Percentiles rank a stretch among this genome's conserved stretches.
Conservation (phyloP, 306 rosid genomes). For the Abrus precatorius region DNA sequence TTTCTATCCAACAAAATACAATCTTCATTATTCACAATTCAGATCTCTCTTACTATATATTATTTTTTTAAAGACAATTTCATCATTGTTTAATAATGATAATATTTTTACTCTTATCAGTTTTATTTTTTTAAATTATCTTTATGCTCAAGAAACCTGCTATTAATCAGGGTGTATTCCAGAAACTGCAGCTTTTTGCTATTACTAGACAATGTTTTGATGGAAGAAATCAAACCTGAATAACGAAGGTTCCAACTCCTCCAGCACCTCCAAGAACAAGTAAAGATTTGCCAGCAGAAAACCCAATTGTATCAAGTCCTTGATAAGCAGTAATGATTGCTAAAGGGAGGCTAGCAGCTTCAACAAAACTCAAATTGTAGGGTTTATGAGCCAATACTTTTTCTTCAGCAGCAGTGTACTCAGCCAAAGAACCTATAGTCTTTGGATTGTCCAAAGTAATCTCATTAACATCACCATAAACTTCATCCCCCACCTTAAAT, state of each 20-base stretch:
- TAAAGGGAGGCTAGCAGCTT: constrained; percentile 77
- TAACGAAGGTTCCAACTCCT: constrained; percentile 67
- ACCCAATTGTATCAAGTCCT: constrained; percentile 56
- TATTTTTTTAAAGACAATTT: no score
- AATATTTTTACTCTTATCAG: no score
- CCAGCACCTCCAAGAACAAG: constrained; percentile 81
- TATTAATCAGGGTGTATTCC: no score
- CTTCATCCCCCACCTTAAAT: constrained; percentile 76
- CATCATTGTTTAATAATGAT: no score
- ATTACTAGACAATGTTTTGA: no score
- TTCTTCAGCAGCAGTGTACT: constrained; percentile 70
- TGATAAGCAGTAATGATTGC: constrained; percentile 72
- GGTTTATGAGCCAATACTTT: constrained; percentile 67
- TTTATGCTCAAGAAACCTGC: no score
- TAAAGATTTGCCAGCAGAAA: constrained; percentile 63
- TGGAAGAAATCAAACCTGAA: constrained; percentile 56
- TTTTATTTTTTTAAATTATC: no score
- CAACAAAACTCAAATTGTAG: constrained; percentile 63
- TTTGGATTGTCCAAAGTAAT: constrained; percentile 47
- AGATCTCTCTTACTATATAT: no score
- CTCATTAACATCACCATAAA: constrained; percentile 67
- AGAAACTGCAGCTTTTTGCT: no score
- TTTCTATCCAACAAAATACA: no score
- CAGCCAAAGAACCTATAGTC: constrained; percentile 60
- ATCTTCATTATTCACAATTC: no score